A percentile compares a stretch with the other conserved stretches of the same genome.
Evolutionary conservation across 2,329 filamentous ascomycete species (phyloP).

Genomic region (Pestalotiopsis sp.): DNA sequence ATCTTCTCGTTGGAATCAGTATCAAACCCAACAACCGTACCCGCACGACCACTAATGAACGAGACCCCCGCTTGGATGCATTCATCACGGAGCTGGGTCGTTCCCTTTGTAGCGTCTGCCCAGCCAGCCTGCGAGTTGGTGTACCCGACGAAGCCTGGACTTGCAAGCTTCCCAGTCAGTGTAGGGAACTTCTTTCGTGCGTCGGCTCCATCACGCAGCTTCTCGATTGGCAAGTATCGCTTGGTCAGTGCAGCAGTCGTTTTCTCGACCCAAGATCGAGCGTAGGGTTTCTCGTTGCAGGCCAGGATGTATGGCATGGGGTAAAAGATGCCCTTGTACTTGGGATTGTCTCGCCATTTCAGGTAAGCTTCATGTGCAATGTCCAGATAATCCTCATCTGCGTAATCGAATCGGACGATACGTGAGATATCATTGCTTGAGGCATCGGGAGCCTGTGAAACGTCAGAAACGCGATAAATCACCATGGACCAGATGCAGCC

Average conservation of each 20-base stretch:
- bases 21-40: not conserved
- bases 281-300: not conserved
- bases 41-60: conserved; percentile 2
- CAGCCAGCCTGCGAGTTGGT: not conserved
- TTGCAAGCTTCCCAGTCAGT: not conserved
- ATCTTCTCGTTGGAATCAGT: not conserved
- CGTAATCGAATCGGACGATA: conserved; percentile 38
- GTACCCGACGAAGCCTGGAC: not conserved
- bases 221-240: not conserved
- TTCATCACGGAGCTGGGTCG: not conserved
- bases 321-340: not conserved
- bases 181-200: not conserved
- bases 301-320: not conserved
- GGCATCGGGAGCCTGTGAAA: conserved; percentile 32
- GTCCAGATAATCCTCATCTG: conserved; percentile 27
- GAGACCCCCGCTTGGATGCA: conserved; percentile 3
- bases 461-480: not conserved
- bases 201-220: not conserved
- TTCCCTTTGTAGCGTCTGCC: conserved; percentile 6
- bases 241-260: not conserved
- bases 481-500: not conserved
- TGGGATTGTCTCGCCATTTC: not conserved
- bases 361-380: conserved; percentile 30
- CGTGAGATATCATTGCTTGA: conserved; percentile 42
- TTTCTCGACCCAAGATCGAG: not conserved